Conservation (phyloP, 768 basidiomycete genomes). For the Crassisporium funariophilum region DNA sequence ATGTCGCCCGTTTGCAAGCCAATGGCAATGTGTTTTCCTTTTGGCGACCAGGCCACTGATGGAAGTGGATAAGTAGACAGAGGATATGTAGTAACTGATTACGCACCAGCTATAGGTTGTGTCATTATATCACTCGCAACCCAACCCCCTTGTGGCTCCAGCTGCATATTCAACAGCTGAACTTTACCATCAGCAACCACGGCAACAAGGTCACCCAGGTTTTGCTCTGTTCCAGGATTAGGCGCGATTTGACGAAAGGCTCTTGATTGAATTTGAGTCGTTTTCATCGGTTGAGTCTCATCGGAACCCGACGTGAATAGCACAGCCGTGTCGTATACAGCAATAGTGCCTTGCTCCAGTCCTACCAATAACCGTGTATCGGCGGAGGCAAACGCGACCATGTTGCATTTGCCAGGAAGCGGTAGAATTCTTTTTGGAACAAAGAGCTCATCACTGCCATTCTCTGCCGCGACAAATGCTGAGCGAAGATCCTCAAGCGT, state of each 20-base stretch:
- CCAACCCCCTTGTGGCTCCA: constrained; percentile 61
- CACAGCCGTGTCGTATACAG: constrained; percentile 57
- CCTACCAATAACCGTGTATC: constrained; percentile 65
- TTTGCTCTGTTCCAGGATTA: constrained; percentile 60
- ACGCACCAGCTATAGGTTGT: constrained; percentile 62
- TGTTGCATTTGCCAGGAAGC: constrained; percentile 50
- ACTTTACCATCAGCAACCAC: constrained; percentile 55
- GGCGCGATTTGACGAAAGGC: constrained; percentile 57
- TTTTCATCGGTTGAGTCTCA: constrained; percentile 48
- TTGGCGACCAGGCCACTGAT: constrained; percentile 82
- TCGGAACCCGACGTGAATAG: constrained; percentile 50
- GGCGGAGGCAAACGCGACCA: constrained; percentile 57
- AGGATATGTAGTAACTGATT: not conserved
- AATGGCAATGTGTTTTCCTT: constrained; percentile 82
- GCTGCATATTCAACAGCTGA: constrained; percentile 59
- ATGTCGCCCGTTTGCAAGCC: constrained; percentile 73
- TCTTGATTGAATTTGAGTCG: constrained; percentile 45
- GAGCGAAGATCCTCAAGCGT: constrained; percentile 62
- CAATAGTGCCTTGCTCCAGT: constrained; percentile 57
- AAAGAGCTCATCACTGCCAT: constrained; percentile 41
- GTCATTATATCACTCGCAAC: constrained; percentile 45
- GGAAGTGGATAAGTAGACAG: constrained; percentile 8
- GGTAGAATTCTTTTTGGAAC: constrained; percentile 53
- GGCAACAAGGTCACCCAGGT: constrained; percentile 59
- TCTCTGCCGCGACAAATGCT: constrained; percentile 47